phyloP scores from a whole-genome alignment of 306 rosid genomes.

The Cicer judaicum region DNA sequence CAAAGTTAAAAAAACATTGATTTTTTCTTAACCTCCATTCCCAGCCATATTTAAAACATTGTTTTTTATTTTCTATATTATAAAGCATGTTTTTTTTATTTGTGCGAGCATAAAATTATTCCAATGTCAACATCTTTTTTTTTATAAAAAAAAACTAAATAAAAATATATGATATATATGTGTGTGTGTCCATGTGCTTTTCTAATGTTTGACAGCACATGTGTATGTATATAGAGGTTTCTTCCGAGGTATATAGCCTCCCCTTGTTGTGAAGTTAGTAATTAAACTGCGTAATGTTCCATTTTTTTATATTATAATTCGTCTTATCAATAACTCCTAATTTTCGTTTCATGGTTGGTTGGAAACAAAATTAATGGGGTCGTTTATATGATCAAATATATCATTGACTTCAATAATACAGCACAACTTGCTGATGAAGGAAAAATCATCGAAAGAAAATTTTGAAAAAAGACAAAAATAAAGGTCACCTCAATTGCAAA shows the following conservation, averaged over 20 bases:
- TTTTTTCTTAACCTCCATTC: too few species aligned
- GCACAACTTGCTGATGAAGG: conserved; percentile 18
- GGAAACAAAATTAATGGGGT: conserved; percentile 1
- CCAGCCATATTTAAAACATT: too few species aligned
- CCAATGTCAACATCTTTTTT: background rate
- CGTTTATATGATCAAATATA: conserved; percentile 23
- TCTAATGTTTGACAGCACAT: conserved; percentile 32
- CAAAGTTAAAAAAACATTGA: background rate
- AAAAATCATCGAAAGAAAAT: conserved; percentile 15
- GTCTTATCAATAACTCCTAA: conserved; percentile 2
- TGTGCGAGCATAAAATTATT: background rate
- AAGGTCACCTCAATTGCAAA: background rate
- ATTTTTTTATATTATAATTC: background rate
- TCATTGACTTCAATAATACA: conserved; percentile 37
- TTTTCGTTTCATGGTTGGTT: conserved; percentile 7
- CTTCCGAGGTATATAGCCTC: conserved; percentile 14
- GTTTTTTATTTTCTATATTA: background rate
- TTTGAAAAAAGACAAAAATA: conserved; percentile 29
- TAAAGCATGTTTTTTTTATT: background rate
- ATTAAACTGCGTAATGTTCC: background rate
- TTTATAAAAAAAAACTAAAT: background rate
- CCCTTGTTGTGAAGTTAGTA: background rate
- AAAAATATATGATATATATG: background rate
- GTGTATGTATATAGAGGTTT: background rate
- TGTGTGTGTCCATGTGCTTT: conserved; percentile 31